Base-by-base conservation (phyloP, 2,329 filamentous ascomycete species). In the Trichoderma harzianum region DNA sequence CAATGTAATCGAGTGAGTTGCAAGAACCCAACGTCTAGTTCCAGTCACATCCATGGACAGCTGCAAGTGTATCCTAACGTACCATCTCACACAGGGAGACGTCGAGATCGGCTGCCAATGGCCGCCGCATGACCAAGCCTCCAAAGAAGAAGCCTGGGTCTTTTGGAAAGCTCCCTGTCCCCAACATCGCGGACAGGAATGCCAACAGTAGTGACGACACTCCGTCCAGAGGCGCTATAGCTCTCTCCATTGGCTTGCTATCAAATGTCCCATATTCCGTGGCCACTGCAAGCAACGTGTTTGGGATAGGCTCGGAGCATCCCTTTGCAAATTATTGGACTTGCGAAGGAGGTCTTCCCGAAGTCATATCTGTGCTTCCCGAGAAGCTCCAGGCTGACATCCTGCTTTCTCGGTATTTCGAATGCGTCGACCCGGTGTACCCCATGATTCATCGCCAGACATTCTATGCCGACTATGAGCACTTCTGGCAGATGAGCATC, bases 261-360 rank as follows among this genome's bases (percentile, higher is more conserved):
- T 93, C 92, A 65, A 90, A 93, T 77, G 87, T 94, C 3, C 91
- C 92, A 0, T 92, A 92, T 78, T 92, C 92, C 0, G 85, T 88
- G 55, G 88, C 91, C 11, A 90, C 90, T 7, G 90, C 91, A 1
- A 93, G 91, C 70, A 93, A 93, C 74, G 91, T 94, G 70, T 95
- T 95, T 78, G 92, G 92, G n/a, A 90, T 94, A 74, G 92, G 91
- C 16, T 90, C 91, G 0, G 91, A 93, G 78, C 92, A 94, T 78
- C 92, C 92, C 0, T 94, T 94, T 78, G 90, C 91, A 77, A 95
- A 95, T 78, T 95, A 95, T 80, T 95, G 93, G 93, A 95, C 92
- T 3, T 93, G 91, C 77, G 88, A 91, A 73, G 92, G 93, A 62
- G 92, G 92, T 0, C 82, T 95, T 21, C 85, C 89, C 10, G 93